Base-by-base conservation (phyloP, 768 basidiomycete species). In the Tulasnella sp. region DNA sequence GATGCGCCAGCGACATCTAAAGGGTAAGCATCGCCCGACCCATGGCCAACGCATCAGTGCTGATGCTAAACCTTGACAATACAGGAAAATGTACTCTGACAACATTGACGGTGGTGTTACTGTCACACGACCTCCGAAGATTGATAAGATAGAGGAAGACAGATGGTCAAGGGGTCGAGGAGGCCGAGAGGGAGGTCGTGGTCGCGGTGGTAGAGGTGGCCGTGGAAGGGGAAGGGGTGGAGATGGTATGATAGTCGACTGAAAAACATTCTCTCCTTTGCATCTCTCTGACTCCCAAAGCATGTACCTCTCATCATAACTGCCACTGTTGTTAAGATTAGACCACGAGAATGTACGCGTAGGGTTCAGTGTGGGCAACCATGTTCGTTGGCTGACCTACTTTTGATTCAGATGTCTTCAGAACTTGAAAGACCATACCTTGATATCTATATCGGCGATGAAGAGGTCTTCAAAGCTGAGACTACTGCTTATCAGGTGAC, bases 371-470 rank as follows among this genome's bases (percentile, higher is more conserved):
- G 34, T 38, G 34, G 5, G 15, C 5, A 38, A 38, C 34, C 34
- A 15, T 38, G 34, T 38, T 38, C 5, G n/a, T n/a, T n/a, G n/a
- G n/a, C n/a, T n/a, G n/a, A n/a, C n/a, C n/a, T n/a, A n/a, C n/a
- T n/a, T n/a, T n/a, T n/a, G n/a, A n/a, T n/a, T n/a, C n/a, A 5
- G 7, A 38, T 38, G 34, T 38, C 34, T 15, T 38, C 19, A 48
- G 46, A 48, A 7, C 46, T 7, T 7, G 21, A 22, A 21, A 48
- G 7, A 19, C 57, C 62, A 12, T 76, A 69, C 64, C 70, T 79
- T 50, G 76, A 78, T 64, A 65, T 79, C 30, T 74, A 61, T 46
- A 72, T 74, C 19, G 77, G 78, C 11, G 71, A 77, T 56, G 29
- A 66, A 17, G 65, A 62, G 4, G 63, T 63, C 34, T 64, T 71